These are phyloP conservation scores for Groenewaldozyma auringiensis DNA, from an alignment of 1,139 yeast genomes.

Conservation along the genomic window DNA sequence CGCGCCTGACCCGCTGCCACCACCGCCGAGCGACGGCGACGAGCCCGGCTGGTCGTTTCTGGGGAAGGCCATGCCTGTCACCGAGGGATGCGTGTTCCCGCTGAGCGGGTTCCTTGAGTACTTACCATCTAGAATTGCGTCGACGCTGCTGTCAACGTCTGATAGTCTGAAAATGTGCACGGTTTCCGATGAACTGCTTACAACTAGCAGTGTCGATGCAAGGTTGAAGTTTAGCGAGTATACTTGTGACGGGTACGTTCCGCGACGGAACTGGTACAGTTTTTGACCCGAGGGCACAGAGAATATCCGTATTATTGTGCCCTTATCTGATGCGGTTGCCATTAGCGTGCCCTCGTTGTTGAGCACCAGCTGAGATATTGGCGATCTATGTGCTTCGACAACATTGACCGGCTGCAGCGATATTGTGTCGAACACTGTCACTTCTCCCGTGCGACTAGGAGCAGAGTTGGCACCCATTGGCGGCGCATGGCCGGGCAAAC, in stretches of 20 bases:
- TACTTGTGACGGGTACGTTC: conserved; percentile 88
- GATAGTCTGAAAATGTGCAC: conserved; percentile 72
- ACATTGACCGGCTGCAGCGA: conserved; percentile 79
- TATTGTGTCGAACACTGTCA: conserved; percentile 70
- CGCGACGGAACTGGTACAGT: conserved; percentile 84
- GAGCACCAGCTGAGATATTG: conserved; percentile 68
- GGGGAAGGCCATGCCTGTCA: not conserved
- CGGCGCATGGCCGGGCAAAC: not conserved
- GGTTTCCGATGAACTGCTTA: conserved; percentile 85
- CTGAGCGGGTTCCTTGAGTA: not conserved
- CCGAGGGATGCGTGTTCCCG: not conserved
- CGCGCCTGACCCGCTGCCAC: not conserved
- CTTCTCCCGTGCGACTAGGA: conserved; percentile 62
- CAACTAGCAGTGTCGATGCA: conserved; percentile 67
- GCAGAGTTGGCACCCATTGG: conserved; percentile 14
- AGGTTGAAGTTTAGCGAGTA: conserved; percentile 73
- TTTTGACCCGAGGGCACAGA: conserved; percentile 77
- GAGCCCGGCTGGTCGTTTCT: not conserved
- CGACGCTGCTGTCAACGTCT: conserved; percentile 10
- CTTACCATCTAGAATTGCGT: not conserved
- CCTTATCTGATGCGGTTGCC: conserved; percentile 94
- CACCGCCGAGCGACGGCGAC: not conserved
- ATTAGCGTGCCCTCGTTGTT: conserved; percentile 74
- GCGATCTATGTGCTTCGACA: conserved; percentile 87
- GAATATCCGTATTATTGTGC: conserved; percentile 85